A percentile compares a stretch with the other conserved stretches of the same genome.
phyloP scores from a whole-genome alignment of 2,329 filamentous ascomycete genomes.

The Chrysoporthe deuterocubensis region DNA sequence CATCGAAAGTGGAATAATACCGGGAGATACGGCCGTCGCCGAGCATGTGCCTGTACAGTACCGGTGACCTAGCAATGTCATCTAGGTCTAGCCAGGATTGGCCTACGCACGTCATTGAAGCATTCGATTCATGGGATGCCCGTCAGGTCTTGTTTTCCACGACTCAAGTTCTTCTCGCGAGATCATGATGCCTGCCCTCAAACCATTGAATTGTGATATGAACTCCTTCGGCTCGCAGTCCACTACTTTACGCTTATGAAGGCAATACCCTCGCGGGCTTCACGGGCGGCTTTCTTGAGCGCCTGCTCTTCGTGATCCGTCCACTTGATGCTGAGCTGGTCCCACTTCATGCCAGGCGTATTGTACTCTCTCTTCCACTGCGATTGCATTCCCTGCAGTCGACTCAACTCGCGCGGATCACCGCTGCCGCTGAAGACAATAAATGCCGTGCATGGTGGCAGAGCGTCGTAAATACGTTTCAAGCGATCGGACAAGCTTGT shows the following conservation, averaged over 20 bases:
- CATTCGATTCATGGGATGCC: no score
- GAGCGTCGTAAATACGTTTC: slow-evolving; percentile 56
- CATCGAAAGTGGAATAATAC: not conserved
- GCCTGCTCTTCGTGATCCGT: slow-evolving; percentile 69
- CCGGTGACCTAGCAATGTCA: no score
- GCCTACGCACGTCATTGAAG: no score
- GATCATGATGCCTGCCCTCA: no score
- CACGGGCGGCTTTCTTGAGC: slow-evolving; percentile 58
- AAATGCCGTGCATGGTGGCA: slow-evolving; percentile 68
- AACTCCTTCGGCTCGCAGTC: no score
- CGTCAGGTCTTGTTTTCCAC: no score
- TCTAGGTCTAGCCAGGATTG: no score
- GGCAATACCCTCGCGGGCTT: slow-evolving; percentile 64
- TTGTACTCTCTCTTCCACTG: slow-evolving; percentile 69
- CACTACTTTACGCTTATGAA: slow-evolving; percentile 66
- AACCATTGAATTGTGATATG: no score
- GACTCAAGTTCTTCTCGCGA: no score
- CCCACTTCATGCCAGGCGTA: slow-evolving; percentile 66
- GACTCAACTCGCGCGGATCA: slow-evolving; percentile 68
- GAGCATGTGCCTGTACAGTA: no score
- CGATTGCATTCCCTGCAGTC: slow-evolving; percentile 62
- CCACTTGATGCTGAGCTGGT: slow-evolving; percentile 69
- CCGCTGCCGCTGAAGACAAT: slow-evolving; percentile 69
- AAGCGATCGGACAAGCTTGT: slow-evolving; percentile 53
- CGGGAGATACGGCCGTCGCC: not conserved